Evolutionary conservation across 1,139 yeast species (phyloP), one percentile per base, ranked within the genome.

Genomic region (Yamadazyma buinensis): DNA sequence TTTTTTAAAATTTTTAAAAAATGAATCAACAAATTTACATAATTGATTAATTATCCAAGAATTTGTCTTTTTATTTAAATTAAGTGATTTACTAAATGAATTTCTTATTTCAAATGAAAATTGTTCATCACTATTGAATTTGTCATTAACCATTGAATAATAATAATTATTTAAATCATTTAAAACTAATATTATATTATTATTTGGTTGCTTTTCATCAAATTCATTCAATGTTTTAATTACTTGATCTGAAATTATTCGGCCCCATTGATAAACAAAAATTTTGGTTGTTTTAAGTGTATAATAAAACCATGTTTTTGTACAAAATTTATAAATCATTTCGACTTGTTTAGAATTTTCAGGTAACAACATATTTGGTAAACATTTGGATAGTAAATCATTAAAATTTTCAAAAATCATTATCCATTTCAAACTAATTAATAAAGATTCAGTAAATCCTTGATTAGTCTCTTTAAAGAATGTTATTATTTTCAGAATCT

Each of bases 21-120:
- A 57, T 2, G 41, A 23, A 39, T 69, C 75, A 39, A 70, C 59
- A 43, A 47, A 62, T 40, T 60, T 64, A 34, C 64, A 54, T 20
- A 68, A 52, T 33, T 55, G 63, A 11, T 35, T 37, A 9, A 60
- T 47, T 2, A 61, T 42, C 3, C 42, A 37, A 1, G 36, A 13
- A 37, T 59, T 62, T 15, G 38, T 33, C n/a, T 43, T 30, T 17
- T 45, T 44, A n/a, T 44, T 39, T 4, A 31, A 11, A 28, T 58
- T 57, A n/a, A 62, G 38, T 1, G 51, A 49, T 21, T 52, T 52
- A 5, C 38, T 40, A 32, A 64, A 54, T 4, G 66, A 44, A 27
- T 45, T 52, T 23, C 71, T 39, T 12, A 62, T 37, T 35, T 61
- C 64, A 37, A 52, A 57, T 26, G 54, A 60, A 36, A 63, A 57